Conservation (phyloP, 768 basidiomycete genomes). For the Sarcomyxa edulis region DNA sequence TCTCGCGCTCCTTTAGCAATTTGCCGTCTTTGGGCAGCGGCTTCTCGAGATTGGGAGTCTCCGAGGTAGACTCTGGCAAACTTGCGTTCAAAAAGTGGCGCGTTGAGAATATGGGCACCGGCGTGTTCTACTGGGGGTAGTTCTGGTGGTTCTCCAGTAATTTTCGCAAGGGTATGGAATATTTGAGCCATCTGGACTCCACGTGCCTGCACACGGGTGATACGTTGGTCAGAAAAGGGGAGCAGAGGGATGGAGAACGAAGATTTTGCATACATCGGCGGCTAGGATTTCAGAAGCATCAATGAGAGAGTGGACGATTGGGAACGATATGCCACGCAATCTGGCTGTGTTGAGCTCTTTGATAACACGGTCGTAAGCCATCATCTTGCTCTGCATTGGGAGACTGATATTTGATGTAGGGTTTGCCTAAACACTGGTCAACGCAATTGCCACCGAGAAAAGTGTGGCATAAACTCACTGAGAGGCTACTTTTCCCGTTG, state of each 20-base stretch:
- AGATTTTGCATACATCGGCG: slow-evolving; percentile 44
- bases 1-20: slow-evolving; percentile 75
- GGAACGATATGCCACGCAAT: slow-evolving; percentile 66
- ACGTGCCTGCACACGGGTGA: slow-evolving; percentile 37
- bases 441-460: slow-evolving; percentile 3
- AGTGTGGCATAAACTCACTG: slow-evolving; percentile 31
- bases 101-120: slow-evolving; percentile 76
- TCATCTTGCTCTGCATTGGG: slow-evolving; percentile 92
- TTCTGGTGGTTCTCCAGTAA: slow-evolving; percentile 70
- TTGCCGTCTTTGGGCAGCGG: slow-evolving; percentile 58
- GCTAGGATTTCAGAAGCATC: slow-evolving; percentile 59
- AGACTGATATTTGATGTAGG: slow-evolving; percentile 52
- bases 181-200: slow-evolving; percentile 61
- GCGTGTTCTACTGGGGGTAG: slow-evolving; percentile 76
- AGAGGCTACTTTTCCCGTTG: slow-evolving; percentile 49
- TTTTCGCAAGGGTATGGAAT: slow-evolving; percentile 71
- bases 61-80: slow-evolving; percentile 77
- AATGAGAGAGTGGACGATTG: slow-evolving; percentile 67
- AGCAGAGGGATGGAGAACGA: background rate
- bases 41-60: slow-evolving; percentile 58
- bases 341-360: slow-evolving; percentile 73
- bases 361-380: slow-evolving; percentile 87
- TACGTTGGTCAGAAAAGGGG: slow-evolving; percentile 3
- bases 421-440: slow-evolving; percentile 31
- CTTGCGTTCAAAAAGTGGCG: slow-evolving; percentile 76